Conservation (phyloP, 306 rosid species). For the Cyclanthera cordifolia region DNA sequence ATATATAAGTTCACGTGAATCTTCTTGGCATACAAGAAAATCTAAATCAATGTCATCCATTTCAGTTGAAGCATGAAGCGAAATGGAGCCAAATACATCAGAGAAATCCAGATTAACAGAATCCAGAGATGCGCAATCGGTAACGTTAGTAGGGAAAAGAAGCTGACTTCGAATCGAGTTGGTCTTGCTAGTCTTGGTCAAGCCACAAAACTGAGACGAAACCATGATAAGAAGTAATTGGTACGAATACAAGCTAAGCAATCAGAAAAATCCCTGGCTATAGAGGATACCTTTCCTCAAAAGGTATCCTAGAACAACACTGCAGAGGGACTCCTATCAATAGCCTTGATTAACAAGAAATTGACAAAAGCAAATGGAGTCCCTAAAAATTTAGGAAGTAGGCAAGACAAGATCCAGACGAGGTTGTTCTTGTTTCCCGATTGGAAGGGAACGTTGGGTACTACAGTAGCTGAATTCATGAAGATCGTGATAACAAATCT, state of each 20-base stretch:
- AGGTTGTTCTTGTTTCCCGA: conserved; percentile 85
- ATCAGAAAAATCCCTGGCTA: conserved; percentile 22
- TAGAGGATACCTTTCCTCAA: conserved; percentile 22
- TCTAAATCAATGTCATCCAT: conserved; percentile 15
- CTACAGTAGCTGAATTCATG: conserved; percentile 86
- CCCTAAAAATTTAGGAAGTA: conserved; percentile 76
- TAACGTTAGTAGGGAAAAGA: conserved; percentile 31
- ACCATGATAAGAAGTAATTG: conserved; percentile 43
- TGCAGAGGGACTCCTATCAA: conserved; percentile 72
- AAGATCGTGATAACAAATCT: conserved; percentile 70
- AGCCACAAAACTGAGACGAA: conserved; percentile 56
- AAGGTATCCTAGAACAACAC: conserved; percentile 23
- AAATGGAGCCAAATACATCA: conserved; percentile 75
- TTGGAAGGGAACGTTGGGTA: conserved; percentile 76
- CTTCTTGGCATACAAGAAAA: conserved; percentile 27
- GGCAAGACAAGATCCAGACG: conserved; percentile 68
- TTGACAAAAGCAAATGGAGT: conserved; percentile 60
- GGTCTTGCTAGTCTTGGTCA: conserved; percentile 23
- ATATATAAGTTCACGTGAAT: conserved; percentile 40
- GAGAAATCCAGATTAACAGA: conserved; percentile 76
- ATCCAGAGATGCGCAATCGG: conserved; percentile 36
- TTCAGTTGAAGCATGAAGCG: conserved; percentile 38
- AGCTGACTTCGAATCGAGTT: conserved; percentile 34
- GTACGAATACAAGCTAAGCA: conserved; percentile 26
- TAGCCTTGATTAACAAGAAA: conserved; percentile 65